Evolutionary conservation across 2,329 filamentous ascomycete species (phyloP).

Genomic region (Hyphodiscus sp.): DNA sequence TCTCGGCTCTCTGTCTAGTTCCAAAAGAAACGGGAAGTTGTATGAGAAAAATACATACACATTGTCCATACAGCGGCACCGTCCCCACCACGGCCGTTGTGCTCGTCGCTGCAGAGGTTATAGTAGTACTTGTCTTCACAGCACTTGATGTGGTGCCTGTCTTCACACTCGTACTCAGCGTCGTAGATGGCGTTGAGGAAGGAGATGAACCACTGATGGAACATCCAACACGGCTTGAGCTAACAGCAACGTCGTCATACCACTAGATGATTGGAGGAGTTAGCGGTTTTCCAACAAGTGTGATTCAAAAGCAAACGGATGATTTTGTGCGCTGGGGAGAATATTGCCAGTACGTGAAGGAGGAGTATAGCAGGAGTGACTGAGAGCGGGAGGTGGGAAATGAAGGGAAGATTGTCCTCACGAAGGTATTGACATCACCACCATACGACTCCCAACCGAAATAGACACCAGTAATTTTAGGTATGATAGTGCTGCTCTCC

Average conservation of each 20-base stretch:
- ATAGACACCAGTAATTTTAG: conserved; percentile 49
- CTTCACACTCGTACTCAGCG: conserved; percentile 1
- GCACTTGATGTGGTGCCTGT: no score
- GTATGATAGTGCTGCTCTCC: conserved; percentile 42
- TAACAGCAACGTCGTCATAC: conserved; percentile 53
- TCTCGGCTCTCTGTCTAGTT: no score
- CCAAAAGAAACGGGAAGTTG: no score
- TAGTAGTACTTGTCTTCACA: no score
- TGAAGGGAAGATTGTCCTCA: no score
- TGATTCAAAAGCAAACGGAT: no score
- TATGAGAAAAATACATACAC: not conserved
- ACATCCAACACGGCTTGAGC: conserved; percentile 43
- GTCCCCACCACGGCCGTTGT: not conserved
- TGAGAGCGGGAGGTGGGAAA: no score
- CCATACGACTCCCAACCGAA: conserved; percentile 60
- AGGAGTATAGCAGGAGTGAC: no score
- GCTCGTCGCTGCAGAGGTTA: conserved; percentile 1
- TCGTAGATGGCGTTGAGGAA: not conserved
- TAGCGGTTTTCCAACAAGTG: no score
- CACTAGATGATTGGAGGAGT: conserved; percentile 28
- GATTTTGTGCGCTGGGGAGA: no score
- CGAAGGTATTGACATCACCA: conserved; percentile 51
- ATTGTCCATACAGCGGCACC: conserved; percentile 7
- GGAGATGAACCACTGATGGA: not conserved
- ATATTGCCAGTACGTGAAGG: no score